phyloP scores from a whole-genome alignment of 2,329 filamentous ascomycete species.

The Dissoconium aciculare region DNA sequence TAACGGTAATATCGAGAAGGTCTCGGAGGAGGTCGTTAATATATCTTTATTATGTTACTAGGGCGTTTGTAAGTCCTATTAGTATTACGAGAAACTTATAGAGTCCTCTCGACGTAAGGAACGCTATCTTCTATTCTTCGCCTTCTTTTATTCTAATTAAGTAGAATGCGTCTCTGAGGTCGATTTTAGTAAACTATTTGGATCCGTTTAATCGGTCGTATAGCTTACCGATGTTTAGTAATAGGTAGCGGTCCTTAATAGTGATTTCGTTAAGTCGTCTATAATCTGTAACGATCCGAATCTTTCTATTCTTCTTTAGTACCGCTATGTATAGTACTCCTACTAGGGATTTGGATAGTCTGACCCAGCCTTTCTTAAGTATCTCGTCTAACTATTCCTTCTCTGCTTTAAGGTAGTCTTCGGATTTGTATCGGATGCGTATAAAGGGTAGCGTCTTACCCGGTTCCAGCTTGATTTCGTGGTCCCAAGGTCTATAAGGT shows the following conservation, averaged over 20 bases:
- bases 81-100: slow-evolving; percentile 15
- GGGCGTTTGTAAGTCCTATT: slow-evolving; percentile 13
- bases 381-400: slow-evolving; percentile 4
- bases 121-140: slow-evolving; percentile 12
- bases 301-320: slow-evolving; percentile 10
- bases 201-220: slow-evolving; percentile 9
- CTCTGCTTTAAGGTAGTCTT: slow-evolving; percentile 4
- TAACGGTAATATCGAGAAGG: slow-evolving; percentile 12
- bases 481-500: slow-evolving; percentile 6
- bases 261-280: slow-evolving; percentile 14
- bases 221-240: slow-evolving; percentile 13
- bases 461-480: slow-evolving; percentile 6
- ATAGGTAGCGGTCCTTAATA: slow-evolving; percentile 15
- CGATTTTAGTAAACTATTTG: slow-evolving; percentile 11
- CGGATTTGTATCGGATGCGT: slow-evolving; percentile 3
- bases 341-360: slow-evolving; percentile 3
- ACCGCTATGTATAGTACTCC: slow-evolving; percentile 11
- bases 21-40: slow-evolving; percentile 14
- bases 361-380: slow-evolving; percentile 3
- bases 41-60: slow-evolving; percentile 12
- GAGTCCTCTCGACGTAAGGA: slow-evolving; percentile 9
- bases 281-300: slow-evolving; percentile 15
- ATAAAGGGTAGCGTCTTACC: slow-evolving; percentile 6
- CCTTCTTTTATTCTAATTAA: slow-evolving; percentile 12
- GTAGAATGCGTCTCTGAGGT: slow-evolving; percentile 14